Conservation (phyloP, 768 basidiomycete species). For the Suillus weaverae region DNA sequence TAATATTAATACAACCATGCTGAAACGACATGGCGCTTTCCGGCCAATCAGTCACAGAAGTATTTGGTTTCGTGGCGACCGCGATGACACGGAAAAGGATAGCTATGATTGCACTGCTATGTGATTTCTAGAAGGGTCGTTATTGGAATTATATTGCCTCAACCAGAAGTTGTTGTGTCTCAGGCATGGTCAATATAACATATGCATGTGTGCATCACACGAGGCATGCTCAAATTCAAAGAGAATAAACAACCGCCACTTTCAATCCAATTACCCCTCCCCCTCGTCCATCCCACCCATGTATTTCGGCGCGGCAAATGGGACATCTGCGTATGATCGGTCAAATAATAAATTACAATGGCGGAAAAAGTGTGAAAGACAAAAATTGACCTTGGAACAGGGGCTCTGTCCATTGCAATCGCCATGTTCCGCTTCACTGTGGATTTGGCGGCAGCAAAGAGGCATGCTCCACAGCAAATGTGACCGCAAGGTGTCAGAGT, state of each 20-base stretch:
- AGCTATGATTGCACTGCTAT: background rate
- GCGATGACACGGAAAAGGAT: background rate
- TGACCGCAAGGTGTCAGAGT: slow-evolving; percentile 82
- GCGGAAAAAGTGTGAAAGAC: background rate
- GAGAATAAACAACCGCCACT: slow-evolving; percentile 32
- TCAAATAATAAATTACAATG: background rate
- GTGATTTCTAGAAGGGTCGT: slow-evolving; percentile 3
- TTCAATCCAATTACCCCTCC: slow-evolving; percentile 67
- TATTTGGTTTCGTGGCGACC: background rate
- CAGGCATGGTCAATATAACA: background rate
- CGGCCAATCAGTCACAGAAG: slow-evolving; percentile 5
- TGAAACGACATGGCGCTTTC: slow-evolving; percentile 2
- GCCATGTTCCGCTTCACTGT: slow-evolving; percentile 50
- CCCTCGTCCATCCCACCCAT: slow-evolving; percentile 70
- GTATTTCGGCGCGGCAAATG: slow-evolving; percentile 65
- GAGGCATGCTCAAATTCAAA: slow-evolving; percentile 13
- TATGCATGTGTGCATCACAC: background rate
- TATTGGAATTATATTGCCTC: background rate
- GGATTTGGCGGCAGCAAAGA: slow-evolving; percentile 71
- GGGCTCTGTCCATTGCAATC: slow-evolving; percentile 31
- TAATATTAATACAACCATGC: slow-evolving; percentile 1
- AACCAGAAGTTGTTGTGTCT: background rate
- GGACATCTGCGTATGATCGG: slow-evolving; percentile 50
- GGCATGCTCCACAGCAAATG: slow-evolving; percentile 72
- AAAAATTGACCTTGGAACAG: slow-evolving; percentile 40